A percentile compares a stretch with the other conserved stretches of the same genome.
Evolutionary conservation across 2,329 filamentous ascomycete species (phyloP).

Genomic region (Cladosporium sp.): DNA sequence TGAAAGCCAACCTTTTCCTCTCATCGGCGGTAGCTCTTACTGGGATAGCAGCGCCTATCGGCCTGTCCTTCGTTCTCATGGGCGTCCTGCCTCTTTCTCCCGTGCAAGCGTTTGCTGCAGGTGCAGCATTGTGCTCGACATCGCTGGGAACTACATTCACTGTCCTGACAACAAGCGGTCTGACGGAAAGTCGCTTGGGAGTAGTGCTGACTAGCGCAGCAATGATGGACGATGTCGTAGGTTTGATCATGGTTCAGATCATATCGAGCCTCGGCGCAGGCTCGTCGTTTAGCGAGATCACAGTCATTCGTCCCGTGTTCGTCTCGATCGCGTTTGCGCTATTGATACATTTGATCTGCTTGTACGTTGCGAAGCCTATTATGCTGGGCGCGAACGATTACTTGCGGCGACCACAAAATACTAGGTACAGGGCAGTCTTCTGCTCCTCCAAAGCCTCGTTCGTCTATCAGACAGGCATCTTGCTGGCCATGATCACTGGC

Average conservation of each 20-base stretch:
- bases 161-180: constrained; percentile 60
- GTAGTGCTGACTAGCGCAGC: constrained; percentile 69
- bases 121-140: constrained; percentile 72
- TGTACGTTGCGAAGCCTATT: constrained; percentile 46
- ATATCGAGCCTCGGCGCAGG: constrained; percentile 63
- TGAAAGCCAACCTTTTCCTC: constrained; percentile 62
- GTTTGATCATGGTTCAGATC: constrained; percentile 74
- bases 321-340: constrained; percentile 55
- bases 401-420: neutral
- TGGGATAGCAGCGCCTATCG: constrained; percentile 65
- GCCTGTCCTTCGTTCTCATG: constrained; percentile 62
- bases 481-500: constrained; percentile 53
- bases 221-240: constrained; percentile 80
- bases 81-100: constrained; percentile 52
- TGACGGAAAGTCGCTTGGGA: constrained; percentile 57
- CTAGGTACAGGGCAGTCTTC: neutral
- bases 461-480: constrained; percentile 49
- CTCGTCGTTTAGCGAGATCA: constrained; percentile 40
- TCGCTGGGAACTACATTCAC: constrained; percentile 71
- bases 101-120: constrained; percentile 69
- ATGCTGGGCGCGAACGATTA: constrained; percentile 29
- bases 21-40: constrained; percentile 65
- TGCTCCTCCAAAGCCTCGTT: constrained; percentile 41
- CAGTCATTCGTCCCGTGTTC: constrained; percentile 52
- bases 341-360: constrained; percentile 49